These are phyloP conservation scores for Oryza punctata DNA, from an alignment of 176 grass and related monocot species.

Conservation along the genomic window DNA sequence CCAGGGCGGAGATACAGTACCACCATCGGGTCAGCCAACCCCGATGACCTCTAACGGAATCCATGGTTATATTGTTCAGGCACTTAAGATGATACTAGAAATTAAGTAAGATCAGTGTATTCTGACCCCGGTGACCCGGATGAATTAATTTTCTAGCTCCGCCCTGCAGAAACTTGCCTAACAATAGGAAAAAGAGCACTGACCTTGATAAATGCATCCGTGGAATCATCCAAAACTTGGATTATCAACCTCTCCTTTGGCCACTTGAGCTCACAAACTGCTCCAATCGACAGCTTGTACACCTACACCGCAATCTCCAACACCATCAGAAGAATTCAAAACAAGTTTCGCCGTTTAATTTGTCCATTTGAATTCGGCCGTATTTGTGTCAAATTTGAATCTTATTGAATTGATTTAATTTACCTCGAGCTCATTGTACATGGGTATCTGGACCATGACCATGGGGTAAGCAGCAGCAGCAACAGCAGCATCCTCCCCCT, in stretches of 20 bases:
- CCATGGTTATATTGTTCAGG: too few species aligned
- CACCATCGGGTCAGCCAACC: too few species aligned
- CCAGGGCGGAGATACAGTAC: too few species aligned
- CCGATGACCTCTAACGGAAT: too few species aligned
- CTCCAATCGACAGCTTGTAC: constrained; percentile 80
- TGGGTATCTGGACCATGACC: constrained; percentile 91
- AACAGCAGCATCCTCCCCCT: constrained; percentile 21
- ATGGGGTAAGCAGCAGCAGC: constrained; percentile 46
- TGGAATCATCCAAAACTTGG: constrained; percentile 94
- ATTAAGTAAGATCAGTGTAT: too few species aligned
- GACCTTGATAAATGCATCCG: constrained; percentile 77
- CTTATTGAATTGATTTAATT: constrained; percentile 23
- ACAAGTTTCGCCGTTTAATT: background rate
- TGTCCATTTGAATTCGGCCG: background rate
- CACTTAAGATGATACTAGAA: too few species aligned
- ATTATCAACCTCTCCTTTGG: constrained; percentile 72
- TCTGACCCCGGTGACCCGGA: too few species aligned
- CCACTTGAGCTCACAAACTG: constrained; percentile 77
- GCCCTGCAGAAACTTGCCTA: background rate
- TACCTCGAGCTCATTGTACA: constrained; percentile 95
- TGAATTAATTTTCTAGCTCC: too few species aligned
- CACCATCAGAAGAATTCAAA: constrained; percentile 10
- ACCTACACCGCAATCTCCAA: constrained; percentile 45
- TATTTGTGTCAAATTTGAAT: background rate
- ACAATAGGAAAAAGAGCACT: background rate